These are phyloP conservation scores for Macrolepiota fuliginosa DNA, from an alignment of 768 basidiomycete genomes.

Conservation along the genomic window DNA sequence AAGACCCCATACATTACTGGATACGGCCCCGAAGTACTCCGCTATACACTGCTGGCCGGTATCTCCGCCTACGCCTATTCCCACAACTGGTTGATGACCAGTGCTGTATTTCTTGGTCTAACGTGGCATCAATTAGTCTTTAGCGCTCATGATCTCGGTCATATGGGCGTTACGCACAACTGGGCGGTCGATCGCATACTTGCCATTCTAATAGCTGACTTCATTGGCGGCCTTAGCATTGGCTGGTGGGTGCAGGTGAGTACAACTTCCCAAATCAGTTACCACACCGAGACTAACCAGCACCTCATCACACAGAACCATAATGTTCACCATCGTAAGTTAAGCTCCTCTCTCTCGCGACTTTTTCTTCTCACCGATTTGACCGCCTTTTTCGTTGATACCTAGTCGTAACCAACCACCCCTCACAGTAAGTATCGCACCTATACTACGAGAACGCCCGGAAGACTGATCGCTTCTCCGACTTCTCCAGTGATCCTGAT, in stretches of 20 bases:
- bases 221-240: slow-evolving; percentile 88
- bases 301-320: slow-evolving; percentile 59
- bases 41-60: slow-evolving; percentile 67
- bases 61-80: slow-evolving; percentile 61
- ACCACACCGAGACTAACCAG: slow-evolving; percentile 10
- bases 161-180: slow-evolving; percentile 88
- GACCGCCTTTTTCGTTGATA: slow-evolving; percentile 8
- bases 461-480: slow-evolving; percentile 7
- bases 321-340: slow-evolving; percentile 93
- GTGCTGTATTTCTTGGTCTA: slow-evolving; percentile 80
- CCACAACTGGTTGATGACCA: slow-evolving; percentile 63
- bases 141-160: slow-evolving; percentile 90
- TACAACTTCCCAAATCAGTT: slow-evolving; percentile 19
- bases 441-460: neutral
- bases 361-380: slow-evolving; percentile 6
- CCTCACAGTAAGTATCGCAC: slow-evolving; percentile 70
- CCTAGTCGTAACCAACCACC: slow-evolving; percentile 94
- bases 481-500: slow-evolving; percentile 64
- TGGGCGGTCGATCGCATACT: slow-evolving; percentile 80
- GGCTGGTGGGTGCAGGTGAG: slow-evolving; percentile 98
- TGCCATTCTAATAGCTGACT: slow-evolving; percentile 78
- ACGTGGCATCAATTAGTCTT: slow-evolving; percentile 97
- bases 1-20: slow-evolving; percentile 79
- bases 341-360: neutral
- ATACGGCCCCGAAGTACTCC: slow-evolving; percentile 85